Percentiles rank a stretch among this genome's conserved stretches.
Conservation (phyloP, 352 stramenopile genomes). For the Phytopythium ostracodes region DNA sequence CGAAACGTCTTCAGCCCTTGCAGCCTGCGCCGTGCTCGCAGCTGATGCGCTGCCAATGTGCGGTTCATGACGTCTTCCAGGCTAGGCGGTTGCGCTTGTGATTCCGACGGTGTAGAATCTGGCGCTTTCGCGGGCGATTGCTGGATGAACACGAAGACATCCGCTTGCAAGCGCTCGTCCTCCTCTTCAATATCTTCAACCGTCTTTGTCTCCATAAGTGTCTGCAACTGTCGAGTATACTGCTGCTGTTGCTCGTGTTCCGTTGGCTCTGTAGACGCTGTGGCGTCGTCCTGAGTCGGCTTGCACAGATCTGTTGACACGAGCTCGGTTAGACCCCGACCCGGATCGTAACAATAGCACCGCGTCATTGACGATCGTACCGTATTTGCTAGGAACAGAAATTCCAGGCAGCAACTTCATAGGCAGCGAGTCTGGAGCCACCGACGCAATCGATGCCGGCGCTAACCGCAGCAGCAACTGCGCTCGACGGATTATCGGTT, state of each 20-base stretch:
- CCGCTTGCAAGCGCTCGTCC: conserved; percentile 75
- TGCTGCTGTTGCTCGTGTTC: conserved; percentile 24
- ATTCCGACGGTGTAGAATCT: conserved; percentile 9
- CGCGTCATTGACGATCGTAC: conserved; percentile 14
- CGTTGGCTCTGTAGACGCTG: conserved; percentile 1
- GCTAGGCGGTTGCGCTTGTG: conserved; percentile 6
- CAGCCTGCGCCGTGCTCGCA: conserved; percentile 41
- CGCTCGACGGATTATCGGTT: conserved; percentile 68
- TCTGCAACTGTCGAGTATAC: conserved; percentile 53
- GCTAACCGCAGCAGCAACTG: conserved; percentile 59
- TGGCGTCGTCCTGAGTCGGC: conserved; percentile 4
- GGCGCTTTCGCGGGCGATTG: conserved; percentile 22
- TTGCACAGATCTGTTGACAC: conserved; percentile 30
- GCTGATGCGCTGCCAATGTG: conserved; percentile 47
- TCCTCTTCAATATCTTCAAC: conserved; percentile 78
- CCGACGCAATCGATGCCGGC: conserved; percentile 34
- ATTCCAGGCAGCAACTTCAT: conserved; percentile 76
- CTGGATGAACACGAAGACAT: conserved; percentile 83
- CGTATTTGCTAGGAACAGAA: conserved; percentile 47
- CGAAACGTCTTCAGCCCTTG: conserved; percentile 67
- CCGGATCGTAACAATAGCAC: background rate
- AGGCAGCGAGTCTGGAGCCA: conserved; percentile 23
- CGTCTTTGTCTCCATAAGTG: conserved; percentile 70
- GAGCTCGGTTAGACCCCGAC: background rate
- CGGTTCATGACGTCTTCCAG: conserved; percentile 46